phyloP scores from a whole-genome alignment of 2,329 filamentous ascomycete genomes.

The Conoideocrella luteorostrata region DNA sequence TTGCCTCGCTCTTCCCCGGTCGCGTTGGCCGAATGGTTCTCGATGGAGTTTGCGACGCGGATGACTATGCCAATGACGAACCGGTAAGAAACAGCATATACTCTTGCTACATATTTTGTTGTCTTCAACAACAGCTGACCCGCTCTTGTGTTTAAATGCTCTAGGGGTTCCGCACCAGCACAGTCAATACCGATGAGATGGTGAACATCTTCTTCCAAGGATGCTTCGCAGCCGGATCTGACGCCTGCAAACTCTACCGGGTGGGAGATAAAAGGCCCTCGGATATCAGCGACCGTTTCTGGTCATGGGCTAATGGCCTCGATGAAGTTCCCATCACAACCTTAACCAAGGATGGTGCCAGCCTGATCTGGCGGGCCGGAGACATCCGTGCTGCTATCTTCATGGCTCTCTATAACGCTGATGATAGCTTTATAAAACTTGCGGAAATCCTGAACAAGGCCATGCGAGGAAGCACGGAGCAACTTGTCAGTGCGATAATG shows the following conservation, averaged over 20 bases:
- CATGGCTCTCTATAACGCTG: neutral
- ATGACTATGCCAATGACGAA: slow-evolving; percentile 26
- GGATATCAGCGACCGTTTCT: slow-evolving; percentile 22
- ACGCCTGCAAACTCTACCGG: slow-evolving; percentile 22
- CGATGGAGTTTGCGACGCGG: slow-evolving; percentile 30
- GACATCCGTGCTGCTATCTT: neutral
- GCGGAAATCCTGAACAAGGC: neutral
- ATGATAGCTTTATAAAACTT: neutral
- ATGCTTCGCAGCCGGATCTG: slow-evolving; percentile 24
- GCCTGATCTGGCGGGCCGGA: neutral
- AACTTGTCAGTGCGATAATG: too few relatives aligned
- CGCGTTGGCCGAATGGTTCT: slow-evolving; percentile 34
- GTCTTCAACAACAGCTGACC: too few relatives aligned
- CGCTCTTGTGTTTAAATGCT: neutral
- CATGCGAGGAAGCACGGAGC: neutral
- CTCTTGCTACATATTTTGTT: too few relatives aligned
- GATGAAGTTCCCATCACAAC: slow-evolving; percentile 17
- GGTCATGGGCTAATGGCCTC: slow-evolving; percentile 16
- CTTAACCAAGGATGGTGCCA: slow-evolving; percentile 10
- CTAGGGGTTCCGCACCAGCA: slow-evolving; percentile 18
- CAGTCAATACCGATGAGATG: slow-evolving; percentile 29
- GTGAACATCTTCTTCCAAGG: slow-evolving; percentile 26
- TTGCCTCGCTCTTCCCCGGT: slow-evolving; percentile 28
- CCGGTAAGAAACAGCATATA: slow-evolving; percentile 16
- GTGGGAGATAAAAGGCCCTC: slow-evolving; percentile 17